phyloP scores from a whole-genome alignment of 1,139 yeast species.

The Geotrichum carabidarum region DNA sequence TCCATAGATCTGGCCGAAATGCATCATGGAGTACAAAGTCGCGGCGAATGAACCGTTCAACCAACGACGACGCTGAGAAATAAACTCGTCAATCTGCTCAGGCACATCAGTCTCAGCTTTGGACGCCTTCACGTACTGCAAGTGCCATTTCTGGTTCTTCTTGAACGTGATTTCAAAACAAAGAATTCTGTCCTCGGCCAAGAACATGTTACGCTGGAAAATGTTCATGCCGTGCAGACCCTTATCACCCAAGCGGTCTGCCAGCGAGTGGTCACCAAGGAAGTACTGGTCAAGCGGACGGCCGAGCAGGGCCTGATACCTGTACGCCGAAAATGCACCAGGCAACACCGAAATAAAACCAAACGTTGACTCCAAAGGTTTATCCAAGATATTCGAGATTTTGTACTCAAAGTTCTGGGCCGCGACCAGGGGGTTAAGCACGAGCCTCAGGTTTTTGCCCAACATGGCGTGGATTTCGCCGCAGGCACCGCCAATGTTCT shows the following conservation, averaged over 20 bases:
- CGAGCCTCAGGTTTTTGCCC: slow-evolving; percentile 48
- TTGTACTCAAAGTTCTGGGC: slow-evolving; percentile 92
- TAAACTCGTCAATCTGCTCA: slow-evolving; percentile 75
- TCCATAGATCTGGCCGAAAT: slow-evolving; percentile 65
- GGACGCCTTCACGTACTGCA: slow-evolving; percentile 82
- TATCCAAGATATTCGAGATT: slow-evolving; percentile 84
- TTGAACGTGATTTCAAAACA: slow-evolving; percentile 92
- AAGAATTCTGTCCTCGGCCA: slow-evolving; percentile 91
- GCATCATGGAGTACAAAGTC: slow-evolving; percentile 74
- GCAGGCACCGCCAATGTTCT: slow-evolving; percentile 90
- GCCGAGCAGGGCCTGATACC: slow-evolving; percentile 69
- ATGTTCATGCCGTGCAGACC: slow-evolving; percentile 54
- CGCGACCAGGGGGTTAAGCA: slow-evolving; percentile 81
- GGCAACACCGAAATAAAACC: slow-evolving; percentile 89
- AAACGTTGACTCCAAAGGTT: slow-evolving; percentile 82
- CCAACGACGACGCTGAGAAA: slow-evolving; percentile 93
- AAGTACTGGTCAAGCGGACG: slow-evolving; percentile 87
- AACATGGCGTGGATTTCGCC: slow-evolving; percentile 90
- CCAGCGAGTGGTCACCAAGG: slow-evolving; percentile 71
- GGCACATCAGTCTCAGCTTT: slow-evolving; percentile 97
- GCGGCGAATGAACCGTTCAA: slow-evolving; percentile 96
- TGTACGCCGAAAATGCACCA: slow-evolving; percentile 88
- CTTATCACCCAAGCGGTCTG: slow-evolving; percentile 43
- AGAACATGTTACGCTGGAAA: slow-evolving; percentile 88
- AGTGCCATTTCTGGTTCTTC: slow-evolving; percentile 71